phyloP scores from a whole-genome alignment of 2,329 filamentous ascomycete species.

The Tolypocladium sp. region DNA sequence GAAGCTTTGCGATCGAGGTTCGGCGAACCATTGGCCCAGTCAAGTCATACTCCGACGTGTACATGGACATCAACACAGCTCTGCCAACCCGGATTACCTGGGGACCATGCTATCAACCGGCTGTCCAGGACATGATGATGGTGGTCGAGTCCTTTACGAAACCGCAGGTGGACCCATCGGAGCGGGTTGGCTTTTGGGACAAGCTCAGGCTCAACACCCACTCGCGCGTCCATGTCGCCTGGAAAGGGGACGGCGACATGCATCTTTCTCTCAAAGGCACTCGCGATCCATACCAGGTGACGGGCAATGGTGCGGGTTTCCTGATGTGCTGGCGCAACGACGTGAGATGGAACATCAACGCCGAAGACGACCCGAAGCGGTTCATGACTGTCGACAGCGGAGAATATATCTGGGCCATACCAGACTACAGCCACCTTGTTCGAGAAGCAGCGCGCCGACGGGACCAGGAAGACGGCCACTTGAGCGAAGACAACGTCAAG shows the following conservation, averaged over 20 bases:
- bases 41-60: slow-evolving; percentile 92
- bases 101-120: slow-evolving; percentile 95
- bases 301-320: slow-evolving; percentile 86
- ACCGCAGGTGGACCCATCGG: slow-evolving; percentile 85
- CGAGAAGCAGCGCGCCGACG: slow-evolving; percentile 48
- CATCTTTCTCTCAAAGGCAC: slow-evolving; percentile 87
- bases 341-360: slow-evolving; percentile 77
- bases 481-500: slow-evolving; percentile 55
- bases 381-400: slow-evolving; percentile 96
- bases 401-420: slow-evolving; percentile 88
- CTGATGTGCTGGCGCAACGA: slow-evolving; percentile 98
- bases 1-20: slow-evolving; percentile 76
- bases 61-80: slow-evolving; percentile 84
- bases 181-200: slow-evolving; percentile 96
- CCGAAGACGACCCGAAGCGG: slow-evolving; percentile 76
- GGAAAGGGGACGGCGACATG: slow-evolving; percentile 93
- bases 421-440: slow-evolving; percentile 85
- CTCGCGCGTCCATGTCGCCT: slow-evolving; percentile 77
- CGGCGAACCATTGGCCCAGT: slow-evolving; percentile 87
- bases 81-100: slow-evolving; percentile 90
- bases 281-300: slow-evolving; percentile 87
- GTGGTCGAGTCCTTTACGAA: slow-evolving; percentile 97
- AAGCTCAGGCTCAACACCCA: slow-evolving; percentile 94
- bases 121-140: slow-evolving; percentile 99
- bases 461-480: slow-evolving; percentile 49